A percentile compares a stretch with the other conserved stretches of the same genome.
Evolutionary conservation across 2,329 filamentous ascomycete genomes (phyloP).

Genomic region (Penicillium sp.): DNA sequence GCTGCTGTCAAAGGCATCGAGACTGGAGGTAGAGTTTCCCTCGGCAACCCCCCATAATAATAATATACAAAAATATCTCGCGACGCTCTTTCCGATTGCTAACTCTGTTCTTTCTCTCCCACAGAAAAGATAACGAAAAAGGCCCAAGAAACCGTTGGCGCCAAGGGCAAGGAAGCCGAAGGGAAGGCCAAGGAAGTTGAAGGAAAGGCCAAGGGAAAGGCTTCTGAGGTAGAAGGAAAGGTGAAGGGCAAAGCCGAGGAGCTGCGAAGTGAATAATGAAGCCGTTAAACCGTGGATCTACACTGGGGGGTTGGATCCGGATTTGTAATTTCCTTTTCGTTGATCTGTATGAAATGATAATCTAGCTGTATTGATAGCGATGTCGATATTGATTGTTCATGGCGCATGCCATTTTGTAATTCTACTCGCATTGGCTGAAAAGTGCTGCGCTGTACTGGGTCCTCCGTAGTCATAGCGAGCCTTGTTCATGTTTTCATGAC

Average conservation of each 20-base stretch:
- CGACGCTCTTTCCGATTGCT: not conserved
- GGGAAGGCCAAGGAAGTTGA: conserved; percentile 38
- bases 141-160: conserved; percentile 38
- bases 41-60: not conserved
- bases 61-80: not conserved
- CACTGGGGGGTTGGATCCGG: not conserved
- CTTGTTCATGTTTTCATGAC: conserved; percentile 7
- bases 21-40: conserved; percentile 52
- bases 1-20: conserved; percentile 60
- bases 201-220: conserved; percentile 32
- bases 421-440: not conserved
- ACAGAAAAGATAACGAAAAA: conserved; percentile 50
- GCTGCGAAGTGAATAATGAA: conserved; percentile 2
- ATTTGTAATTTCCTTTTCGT: not conserved
- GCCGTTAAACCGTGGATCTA: not conserved
- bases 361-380: conserved; percentile 8
- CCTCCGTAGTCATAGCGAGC: not conserved
- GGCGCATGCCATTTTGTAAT: not conserved
- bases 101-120: not conserved
- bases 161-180: conserved; percentile 46
- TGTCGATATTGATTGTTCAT: not conserved
- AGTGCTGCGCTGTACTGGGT: not conserved
- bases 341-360: not conserved
- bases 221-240: conserved; percentile 22
- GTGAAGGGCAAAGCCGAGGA: conserved; percentile 34